Percentiles rank a stretch among this genome's conserved stretches.
Conservation (phyloP, 495 filamentous ascomycete genomes). For the Tuber brumale region DNA sequence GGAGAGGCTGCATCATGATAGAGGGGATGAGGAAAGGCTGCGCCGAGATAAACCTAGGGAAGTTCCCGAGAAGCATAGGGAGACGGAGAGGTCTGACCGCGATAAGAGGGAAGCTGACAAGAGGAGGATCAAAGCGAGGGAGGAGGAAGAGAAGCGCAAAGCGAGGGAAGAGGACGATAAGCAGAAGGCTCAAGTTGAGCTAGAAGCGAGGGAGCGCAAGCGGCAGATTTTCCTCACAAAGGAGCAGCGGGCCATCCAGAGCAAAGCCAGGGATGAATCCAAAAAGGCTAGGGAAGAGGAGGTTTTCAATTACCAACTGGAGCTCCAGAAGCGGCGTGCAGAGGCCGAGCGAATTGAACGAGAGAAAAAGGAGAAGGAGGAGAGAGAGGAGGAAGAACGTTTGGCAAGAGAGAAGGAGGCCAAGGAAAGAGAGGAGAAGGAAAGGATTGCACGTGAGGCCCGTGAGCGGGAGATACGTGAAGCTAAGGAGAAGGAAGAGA, state of each 20-base stretch:
- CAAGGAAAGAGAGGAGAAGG: slow-evolving; percentile 10
- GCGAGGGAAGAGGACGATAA: slow-evolving; percentile 26
- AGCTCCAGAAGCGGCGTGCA: slow-evolving; percentile 23
- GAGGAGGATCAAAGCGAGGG: slow-evolving; percentile 12
- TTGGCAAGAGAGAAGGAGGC: slow-evolving; percentile 26
- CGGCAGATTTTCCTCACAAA: slow-evolving; percentile 25
- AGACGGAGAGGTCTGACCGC: slow-evolving; percentile 19
- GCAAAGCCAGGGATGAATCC: slow-evolving; percentile 33
- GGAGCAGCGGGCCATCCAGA: slow-evolving; percentile 31
- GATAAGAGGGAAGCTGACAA: slow-evolving; percentile 25
- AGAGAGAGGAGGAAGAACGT: slow-evolving; percentile 31
- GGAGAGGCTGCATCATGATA: background rate
- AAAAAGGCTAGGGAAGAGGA: slow-evolving; percentile 7
- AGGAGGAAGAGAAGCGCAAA: slow-evolving; percentile 26
- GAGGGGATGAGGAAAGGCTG: slow-evolving; percentile 3
- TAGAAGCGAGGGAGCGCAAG: slow-evolving; percentile 24
- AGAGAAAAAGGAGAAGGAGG: slow-evolving; percentile 27
- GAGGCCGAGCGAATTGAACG: slow-evolving; percentile 22
- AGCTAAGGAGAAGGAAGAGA: slow-evolving; percentile 19
- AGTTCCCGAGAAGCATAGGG: slow-evolving; percentile 9
- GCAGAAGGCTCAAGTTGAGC: slow-evolving; percentile 13
- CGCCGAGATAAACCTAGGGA: slow-evolving; percentile 9
- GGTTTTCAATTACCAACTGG: slow-evolving; percentile 29
- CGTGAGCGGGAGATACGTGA: slow-evolving; percentile 23
- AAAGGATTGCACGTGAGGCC: slow-evolving; percentile 6